Evolutionary conservation across 768 basidiomycete species (phyloP).

Genomic region (Vishniacozyma victoriae): DNA sequence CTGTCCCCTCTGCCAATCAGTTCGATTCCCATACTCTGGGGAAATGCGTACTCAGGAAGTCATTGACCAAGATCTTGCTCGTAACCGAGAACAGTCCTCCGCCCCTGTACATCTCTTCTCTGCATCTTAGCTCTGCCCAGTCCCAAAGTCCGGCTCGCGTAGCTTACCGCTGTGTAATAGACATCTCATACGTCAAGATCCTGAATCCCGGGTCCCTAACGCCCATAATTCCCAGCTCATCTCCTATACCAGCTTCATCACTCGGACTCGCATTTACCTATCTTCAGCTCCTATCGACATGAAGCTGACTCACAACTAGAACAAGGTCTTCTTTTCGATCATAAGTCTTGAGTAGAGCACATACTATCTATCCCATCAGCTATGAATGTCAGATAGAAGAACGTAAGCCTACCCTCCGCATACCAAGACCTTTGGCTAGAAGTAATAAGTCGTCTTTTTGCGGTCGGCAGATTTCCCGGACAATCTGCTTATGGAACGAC

Average conservation of each 20-base stretch:
- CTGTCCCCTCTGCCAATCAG: conserved; percentile 52
- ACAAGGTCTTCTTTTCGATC: conserved; percentile 78
- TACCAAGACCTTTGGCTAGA: conserved; percentile 82
- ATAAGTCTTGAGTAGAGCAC: conserved; percentile 86
- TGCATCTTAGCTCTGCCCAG: conserved; percentile 36
- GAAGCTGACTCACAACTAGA: conserved; percentile 68
- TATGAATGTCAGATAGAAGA: neutral
- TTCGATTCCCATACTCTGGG: neutral
- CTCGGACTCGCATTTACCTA: conserved; percentile 55
- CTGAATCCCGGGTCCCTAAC: conserved; percentile 79
- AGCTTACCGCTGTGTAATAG: conserved; percentile 66
- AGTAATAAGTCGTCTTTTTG: conserved; percentile 53
- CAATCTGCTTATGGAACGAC: conserved; percentile 47
- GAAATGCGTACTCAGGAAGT: conserved; percentile 63
- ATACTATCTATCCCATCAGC: conserved; percentile 55
- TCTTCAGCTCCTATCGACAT: conserved; percentile 14
- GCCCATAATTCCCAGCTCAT: conserved; percentile 87
- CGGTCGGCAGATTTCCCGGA: conserved; percentile 46
- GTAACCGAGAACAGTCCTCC: conserved; percentile 90
- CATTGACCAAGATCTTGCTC: conserved; percentile 87
- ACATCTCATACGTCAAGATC: conserved; percentile 74
- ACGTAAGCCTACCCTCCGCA: conserved; percentile 52
- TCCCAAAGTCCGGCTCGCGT: neutral
- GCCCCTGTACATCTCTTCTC: conserved; percentile 75
- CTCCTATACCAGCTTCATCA: conserved; percentile 85